Evolutionary conservation across 176 grass and related monocot genomes (phyloP).

Genomic region (Aegilops longissima): DNA sequence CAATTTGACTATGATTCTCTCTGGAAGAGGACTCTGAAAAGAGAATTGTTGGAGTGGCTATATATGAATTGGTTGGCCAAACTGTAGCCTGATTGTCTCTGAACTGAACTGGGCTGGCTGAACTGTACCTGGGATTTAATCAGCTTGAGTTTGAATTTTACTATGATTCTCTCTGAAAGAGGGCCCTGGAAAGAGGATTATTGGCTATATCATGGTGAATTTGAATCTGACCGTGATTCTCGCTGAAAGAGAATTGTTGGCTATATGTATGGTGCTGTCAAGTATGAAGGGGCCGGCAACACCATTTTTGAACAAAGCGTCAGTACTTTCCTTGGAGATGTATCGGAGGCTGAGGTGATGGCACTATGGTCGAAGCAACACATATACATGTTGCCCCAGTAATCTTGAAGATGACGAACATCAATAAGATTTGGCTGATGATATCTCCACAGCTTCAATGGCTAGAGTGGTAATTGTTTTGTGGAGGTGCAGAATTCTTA

Average conservation of each 20-base stretch:
- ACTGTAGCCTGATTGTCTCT: not conserved
- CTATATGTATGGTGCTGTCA: too few relatives aligned
- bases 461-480: too few relatives aligned
- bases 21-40: not conserved
- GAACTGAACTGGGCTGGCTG: not conserved
- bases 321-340: not conserved
- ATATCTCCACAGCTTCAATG: not conserved
- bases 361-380: not conserved
- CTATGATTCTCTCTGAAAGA: not conserved
- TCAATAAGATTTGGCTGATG: not conserved
- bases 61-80: not conserved
- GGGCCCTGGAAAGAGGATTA: too few relatives aligned
- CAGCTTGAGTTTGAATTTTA: not conserved
- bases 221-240: not conserved
- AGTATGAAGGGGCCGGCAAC: not conserved
- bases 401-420: slow-evolving; percentile 7
- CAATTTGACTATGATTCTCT: not conserved
- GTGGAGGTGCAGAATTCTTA: not conserved
- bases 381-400: not conserved
- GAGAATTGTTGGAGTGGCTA: not conserved
- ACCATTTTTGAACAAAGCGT: not conserved
- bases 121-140: not conserved
- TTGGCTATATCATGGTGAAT: not conserved
- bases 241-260: not conserved
- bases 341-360: not conserved